A percentile compares a stretch with the other conserved stretches of the same genome.
Evolutionary conservation across 2,329 filamentous ascomycete genomes (phyloP).

Genomic region (Curvularia spicifera): DNA sequence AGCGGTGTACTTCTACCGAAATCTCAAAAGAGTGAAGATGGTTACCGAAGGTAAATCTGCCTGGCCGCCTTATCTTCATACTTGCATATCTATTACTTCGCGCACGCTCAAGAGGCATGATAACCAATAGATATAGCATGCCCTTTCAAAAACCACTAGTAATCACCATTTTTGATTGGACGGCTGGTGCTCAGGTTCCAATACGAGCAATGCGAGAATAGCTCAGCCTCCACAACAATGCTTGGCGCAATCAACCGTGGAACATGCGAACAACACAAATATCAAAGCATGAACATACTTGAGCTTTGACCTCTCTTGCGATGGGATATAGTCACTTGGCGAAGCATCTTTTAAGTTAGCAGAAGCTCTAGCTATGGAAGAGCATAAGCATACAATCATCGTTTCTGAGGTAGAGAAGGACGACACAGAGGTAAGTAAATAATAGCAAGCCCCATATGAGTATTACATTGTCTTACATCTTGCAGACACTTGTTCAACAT

Average conservation of each 20-base stretch:
- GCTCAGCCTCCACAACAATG: conserved; percentile 20
- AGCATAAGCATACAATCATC: background rate
- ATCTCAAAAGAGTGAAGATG: background rate
- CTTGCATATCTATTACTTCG: background rate
- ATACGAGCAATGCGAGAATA: conserved; percentile 27
- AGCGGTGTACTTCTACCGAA: background rate
- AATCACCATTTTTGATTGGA: background rate
- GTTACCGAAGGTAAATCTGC: background rate
- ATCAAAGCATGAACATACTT: background rate
- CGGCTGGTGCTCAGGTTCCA: background rate
- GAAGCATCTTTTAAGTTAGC: background rate
- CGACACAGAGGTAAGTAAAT: background rate
- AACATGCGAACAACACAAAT: background rate
- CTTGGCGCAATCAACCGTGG: conserved; percentile 19
- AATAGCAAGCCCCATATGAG: background rate
- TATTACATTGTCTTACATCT: background rate
- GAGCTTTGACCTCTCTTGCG: background rate
- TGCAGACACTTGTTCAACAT: background rate
- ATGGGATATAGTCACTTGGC: background rate
- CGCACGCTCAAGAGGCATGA: background rate
- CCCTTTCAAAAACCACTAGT: background rate
- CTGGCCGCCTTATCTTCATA: background rate
- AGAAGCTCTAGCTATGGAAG: background rate
- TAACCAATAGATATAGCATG: background rate
- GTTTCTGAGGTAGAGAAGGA: background rate